phyloP scores from a whole-genome alignment of 305 asterid genomes.

The Fraxinus paxiana region DNA sequence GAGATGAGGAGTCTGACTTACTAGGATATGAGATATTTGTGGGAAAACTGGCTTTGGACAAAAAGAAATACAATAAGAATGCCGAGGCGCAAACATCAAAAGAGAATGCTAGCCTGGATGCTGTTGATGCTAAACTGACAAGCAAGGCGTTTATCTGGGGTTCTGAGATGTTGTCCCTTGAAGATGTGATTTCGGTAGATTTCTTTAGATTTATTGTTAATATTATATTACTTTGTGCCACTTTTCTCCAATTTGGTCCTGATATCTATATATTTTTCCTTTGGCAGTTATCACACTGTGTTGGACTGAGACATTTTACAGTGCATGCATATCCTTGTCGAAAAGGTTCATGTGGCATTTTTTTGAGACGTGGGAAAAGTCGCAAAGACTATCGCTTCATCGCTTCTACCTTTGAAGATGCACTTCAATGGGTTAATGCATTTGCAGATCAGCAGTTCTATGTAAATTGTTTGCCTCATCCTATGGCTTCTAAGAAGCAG shows the following conservation, averaged over 20 bases:
- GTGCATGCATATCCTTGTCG: conserved; percentile 79
- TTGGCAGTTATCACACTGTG: conserved; percentile 82
- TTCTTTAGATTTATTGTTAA: conserved; percentile 11
- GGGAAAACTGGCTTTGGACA: conserved; percentile 71
- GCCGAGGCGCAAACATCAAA: conserved; percentile 45
- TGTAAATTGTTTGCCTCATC: conserved; percentile 89
- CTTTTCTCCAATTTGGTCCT: conserved; percentile 20
- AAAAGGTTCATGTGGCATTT: conserved; percentile 53
- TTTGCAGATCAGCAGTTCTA: conserved; percentile 96
- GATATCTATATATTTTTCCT: conserved; percentile 5
- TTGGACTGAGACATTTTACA: conserved; percentile 81
- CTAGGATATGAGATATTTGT: conserved; percentile 77
- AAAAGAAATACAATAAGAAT: conserved; percentile 45
- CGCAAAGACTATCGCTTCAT: conserved; percentile 75
- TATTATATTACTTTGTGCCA: conserved; percentile 11
- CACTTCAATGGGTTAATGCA: conserved; percentile 87
- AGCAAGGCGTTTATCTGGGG: conserved; percentile 90
- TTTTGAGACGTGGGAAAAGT: conserved; percentile 58
- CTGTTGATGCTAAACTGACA: conserved; percentile 79
- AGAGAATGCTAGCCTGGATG: conserved; percentile 44
- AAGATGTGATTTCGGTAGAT: conserved; percentile 81
- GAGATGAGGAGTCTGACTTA: conserved; percentile 83
- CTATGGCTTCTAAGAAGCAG: conserved; percentile 76
- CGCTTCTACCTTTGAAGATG: conserved; percentile 73
- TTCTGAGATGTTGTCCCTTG: conserved; percentile 58